Conservation (phyloP, 2,329 filamentous ascomycete species). For the Onygena corvina region DNA sequence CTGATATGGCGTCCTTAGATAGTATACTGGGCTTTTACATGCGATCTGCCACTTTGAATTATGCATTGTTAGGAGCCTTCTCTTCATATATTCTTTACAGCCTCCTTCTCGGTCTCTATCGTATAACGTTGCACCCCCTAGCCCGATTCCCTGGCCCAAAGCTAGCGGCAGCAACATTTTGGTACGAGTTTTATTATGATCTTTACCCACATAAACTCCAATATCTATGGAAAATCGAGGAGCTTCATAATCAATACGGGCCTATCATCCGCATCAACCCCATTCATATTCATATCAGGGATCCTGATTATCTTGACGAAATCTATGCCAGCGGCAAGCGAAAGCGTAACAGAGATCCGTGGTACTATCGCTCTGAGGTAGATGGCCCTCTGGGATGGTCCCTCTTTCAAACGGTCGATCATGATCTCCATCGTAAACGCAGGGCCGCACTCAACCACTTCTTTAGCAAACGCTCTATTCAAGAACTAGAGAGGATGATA, state of each 20-base stretch:
- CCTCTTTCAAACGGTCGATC: too few relatives aligned
- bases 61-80: too few relatives aligned
- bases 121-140: slow-evolving; percentile 17
- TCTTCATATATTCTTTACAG: too few relatives aligned
- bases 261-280: slow-evolving; percentile 19
- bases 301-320: slow-evolving; percentile 10
- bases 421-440: slow-evolving; percentile 18
- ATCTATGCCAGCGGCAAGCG: not conserved
- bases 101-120: slow-evolving; percentile 5
- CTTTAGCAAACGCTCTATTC: not conserved
- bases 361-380: too few relatives aligned
- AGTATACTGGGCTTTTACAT: too few relatives aligned
- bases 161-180: slow-evolving; percentile 17
- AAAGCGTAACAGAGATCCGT: not conserved
- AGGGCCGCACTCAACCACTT: slow-evolving; percentile 14
- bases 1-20: too few relatives aligned
- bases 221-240: slow-evolving; percentile 18
- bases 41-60: too few relatives aligned
- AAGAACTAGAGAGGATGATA: not conserved
- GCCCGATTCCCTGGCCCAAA: slow-evolving; percentile 18
- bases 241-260: slow-evolving; percentile 21
- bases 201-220: slow-evolving; percentile 17
- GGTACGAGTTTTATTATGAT: slow-evolving; percentile 23
- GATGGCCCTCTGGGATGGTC: too few relatives aligned
- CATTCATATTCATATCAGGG: slow-evolving; percentile 16